Evolutionary conservation across 2,329 filamentous ascomycete species (phyloP), one percentile per base, ranked within the genome.

Genomic region (Elsinoe australis): DNA sequence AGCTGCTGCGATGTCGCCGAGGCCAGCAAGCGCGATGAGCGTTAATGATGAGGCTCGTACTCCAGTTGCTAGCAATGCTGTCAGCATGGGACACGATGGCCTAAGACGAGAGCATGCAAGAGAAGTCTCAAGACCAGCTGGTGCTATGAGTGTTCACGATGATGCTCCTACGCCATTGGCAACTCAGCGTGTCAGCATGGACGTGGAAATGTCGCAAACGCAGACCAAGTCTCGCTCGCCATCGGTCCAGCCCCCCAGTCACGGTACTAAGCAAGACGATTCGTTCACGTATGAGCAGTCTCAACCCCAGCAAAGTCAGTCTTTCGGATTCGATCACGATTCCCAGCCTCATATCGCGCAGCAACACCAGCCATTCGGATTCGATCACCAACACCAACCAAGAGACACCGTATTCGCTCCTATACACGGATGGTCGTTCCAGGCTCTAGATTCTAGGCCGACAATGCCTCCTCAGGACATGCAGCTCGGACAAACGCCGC

Each of bases 201-300:
- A 51, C 17, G 28, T 49, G 18, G 26, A 42, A 21, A 34, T 39
- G 35, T 33, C 47, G 14, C 44, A 41, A 24, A 22, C 10, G 5
- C 26, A 14, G 2, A 22, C 29, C 9, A 47, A 10, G 19, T 34
- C 44, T 12, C 22, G 21, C 14, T 21, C 44, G n/a, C 44, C 44
- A 5, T 47, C 44, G 2, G 21, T 8, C 6, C 29, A 31, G 9
- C 31, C 14, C 2, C n/a, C 12, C 8, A 47, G 28, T 22, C 34
- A n/a, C 18, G 29, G 22, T 10, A 34, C 26, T 12, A 12, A 19
- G 31, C 8, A 35, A 3, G 44, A 34, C 9, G 44, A 35, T 15
- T n/a, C 29, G 26, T 9, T 15, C 2, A 17, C 19, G 12, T 14
- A 35, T n/a, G 32, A 35, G n/a, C 32, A 35, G 32, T 18, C 12